Base-by-base conservation (phyloP, 805 yeast species). In the Sugiyamaella valdiviana region DNA sequence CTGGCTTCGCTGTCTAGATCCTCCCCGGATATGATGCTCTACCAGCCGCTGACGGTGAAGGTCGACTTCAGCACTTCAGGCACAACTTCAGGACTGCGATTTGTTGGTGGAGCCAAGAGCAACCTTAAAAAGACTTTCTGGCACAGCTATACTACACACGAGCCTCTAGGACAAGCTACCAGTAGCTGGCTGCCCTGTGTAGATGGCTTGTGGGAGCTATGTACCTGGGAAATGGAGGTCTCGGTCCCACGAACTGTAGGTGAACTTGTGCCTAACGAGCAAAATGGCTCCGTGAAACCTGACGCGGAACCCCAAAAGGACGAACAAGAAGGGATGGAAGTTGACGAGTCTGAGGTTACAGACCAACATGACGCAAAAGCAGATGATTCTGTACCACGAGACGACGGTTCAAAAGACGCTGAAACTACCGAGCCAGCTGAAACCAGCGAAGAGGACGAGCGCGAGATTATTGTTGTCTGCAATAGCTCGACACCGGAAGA, bases 181-280 rank as follows among this genome's bases (percentile, higher is more conserved):
- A 86, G 96, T 2, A 83, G 89, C n/a, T 93, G 99, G 99, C 85
- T 93, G 43, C 99, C 99, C 0, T 93, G 99, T 62, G 75, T 93
- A 5, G 97, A 93, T 55, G 85, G 83, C 40, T 64, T 89, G 26
- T 83, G 90, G 77, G 96, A 89, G 57, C 78, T 87, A 52, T 83
- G 85, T 39, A 84, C 96, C 0, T 93, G 98, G 98, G 89, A 89
- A 53, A 63, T 93, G 7, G 95, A 87, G 60, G 71, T 93, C n/a
- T 79, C 82, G 52, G 80, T 88, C 2, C 96, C 97, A 0, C 77
- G 86, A 57, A 82, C 91, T 0, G 73, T 90, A 1, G 78, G 79
- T 36, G 90, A 86, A 61, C 78, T 90, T 14, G 51, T 15, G 6
- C 41, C 45, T 19, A 43, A 29, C 1, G 56, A 43, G 5, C 50